These are phyloP conservation scores for Emericellopsis atlantica DNA, from an alignment of 2,329 filamentous ascomycete species.

Conservation along the genomic window DNA sequence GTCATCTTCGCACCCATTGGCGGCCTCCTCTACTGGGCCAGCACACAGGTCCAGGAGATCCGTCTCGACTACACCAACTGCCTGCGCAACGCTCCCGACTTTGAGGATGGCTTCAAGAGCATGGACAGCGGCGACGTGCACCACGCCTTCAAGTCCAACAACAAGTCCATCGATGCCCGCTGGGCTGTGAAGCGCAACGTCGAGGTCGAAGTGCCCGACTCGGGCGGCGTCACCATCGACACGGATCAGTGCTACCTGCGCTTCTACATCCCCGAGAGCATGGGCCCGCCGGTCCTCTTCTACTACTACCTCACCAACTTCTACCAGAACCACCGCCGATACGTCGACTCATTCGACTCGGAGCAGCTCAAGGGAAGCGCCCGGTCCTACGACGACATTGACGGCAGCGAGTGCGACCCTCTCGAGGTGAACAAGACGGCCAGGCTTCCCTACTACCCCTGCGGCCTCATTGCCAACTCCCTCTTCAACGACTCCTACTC, in stretches of 20 bases:
- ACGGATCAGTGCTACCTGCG: constrained; percentile 55
- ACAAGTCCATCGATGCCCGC: constrained; percentile 21
- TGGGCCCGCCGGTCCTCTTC: constrained; percentile 73
- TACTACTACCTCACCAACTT: constrained; percentile 97
- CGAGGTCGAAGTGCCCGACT: constrained; percentile 19
- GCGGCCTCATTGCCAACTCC: constrained; percentile 92
- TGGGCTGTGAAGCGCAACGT: constrained; percentile 28
- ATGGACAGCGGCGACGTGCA: constrained; percentile 48
- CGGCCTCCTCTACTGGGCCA: constrained; percentile 75
- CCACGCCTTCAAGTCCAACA: constrained; percentile 57
- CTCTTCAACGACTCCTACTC: constrained; percentile 88
- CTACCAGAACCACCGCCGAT: constrained; percentile 96
- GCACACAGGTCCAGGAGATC: constrained; percentile 80
- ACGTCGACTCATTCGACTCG: constrained; percentile 79
- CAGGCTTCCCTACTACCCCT: constrained; percentile 73
- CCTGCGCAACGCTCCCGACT: constrained; percentile 34
- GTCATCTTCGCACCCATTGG: constrained; percentile 91
- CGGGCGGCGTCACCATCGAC: constrained; percentile 23
- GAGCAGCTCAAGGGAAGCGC: constrained; percentile 66
- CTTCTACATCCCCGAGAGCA: constrained; percentile 68
- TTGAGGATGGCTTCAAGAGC: constrained; percentile 19
- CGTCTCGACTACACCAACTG: constrained; percentile 85
- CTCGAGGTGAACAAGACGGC: constrained; percentile 38
- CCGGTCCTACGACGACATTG: constrained; percentile 47
- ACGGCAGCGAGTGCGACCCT: constrained; percentile 61